These are phyloP conservation scores for Xylariomycetidae sp. DNA, from an alignment of 2,329 filamentous ascomycete genomes.

Conservation along the genomic window DNA sequence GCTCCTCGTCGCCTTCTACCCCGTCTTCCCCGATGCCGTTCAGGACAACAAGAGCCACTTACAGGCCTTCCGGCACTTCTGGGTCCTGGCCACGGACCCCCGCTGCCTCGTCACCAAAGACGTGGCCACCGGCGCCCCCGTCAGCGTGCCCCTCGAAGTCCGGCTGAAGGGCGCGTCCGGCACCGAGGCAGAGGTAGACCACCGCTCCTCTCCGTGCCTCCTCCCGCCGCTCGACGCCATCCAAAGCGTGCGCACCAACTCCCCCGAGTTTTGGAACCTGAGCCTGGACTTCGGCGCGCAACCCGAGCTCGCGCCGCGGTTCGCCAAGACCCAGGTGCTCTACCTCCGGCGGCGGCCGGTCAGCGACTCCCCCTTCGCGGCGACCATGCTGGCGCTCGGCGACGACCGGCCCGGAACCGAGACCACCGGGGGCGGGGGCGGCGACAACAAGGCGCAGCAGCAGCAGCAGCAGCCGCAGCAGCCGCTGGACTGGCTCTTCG, in stretches of 20 bases:
- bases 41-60: slow-evolving; percentile 93
- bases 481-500: slow-evolving; percentile 71
- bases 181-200: slow-evolving; percentile 19
- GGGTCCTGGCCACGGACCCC: slow-evolving; percentile 88
- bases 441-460: background rate
- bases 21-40: slow-evolving; percentile 80
- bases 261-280: slow-evolving; percentile 72
- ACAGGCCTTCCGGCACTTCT: slow-evolving; percentile 94
- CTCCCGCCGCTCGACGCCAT: slow-evolving; percentile 62
- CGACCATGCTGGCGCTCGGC: slow-evolving; percentile 69
- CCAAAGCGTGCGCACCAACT: slow-evolving; percentile 49
- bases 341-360: slow-evolving; percentile 66
- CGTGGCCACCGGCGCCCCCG: slow-evolving; percentile 72
- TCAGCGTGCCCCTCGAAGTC: slow-evolving; percentile 66
- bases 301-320: slow-evolving; percentile 54
- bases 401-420: slow-evolving; percentile 19
- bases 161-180: slow-evolving; percentile 38
- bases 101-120: slow-evolving; percentile 86
- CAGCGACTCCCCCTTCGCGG: slow-evolving; percentile 63
- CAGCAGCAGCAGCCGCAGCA: background rate
- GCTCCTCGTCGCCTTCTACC: slow-evolving; percentile 87
- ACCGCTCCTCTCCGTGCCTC: slow-evolving; percentile 51
- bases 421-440: background rate
- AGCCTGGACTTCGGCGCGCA: slow-evolving; percentile 66
- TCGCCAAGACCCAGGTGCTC: slow-evolving; percentile 65